phyloP scores from a whole-genome alignment of 495 filamentous ascomycete species.

The Penicillium desertorum region DNA sequence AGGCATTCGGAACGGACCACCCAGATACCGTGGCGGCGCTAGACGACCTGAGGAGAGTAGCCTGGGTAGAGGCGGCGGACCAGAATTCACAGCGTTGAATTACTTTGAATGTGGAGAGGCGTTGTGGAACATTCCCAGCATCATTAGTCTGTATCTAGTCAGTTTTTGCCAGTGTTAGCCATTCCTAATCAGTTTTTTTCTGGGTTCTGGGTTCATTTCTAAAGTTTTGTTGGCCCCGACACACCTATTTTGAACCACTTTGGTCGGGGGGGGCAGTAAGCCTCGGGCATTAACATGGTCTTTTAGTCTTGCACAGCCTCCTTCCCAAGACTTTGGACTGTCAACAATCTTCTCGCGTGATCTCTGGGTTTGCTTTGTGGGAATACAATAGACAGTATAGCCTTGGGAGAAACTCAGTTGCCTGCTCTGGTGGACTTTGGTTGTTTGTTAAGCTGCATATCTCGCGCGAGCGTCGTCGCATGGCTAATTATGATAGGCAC shows the following conservation, averaged over 20 bases:
- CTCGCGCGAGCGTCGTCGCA: background rate
- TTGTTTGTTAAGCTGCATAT: background rate
- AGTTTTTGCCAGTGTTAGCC: background rate
- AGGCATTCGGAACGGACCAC: constrained; percentile 30
- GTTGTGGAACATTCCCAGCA: background rate
- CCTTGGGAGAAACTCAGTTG: background rate
- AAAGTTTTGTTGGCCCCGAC: background rate
- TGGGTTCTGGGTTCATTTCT: background rate
- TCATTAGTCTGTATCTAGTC: background rate
- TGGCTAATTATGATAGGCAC: background rate
- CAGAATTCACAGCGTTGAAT: constrained; percentile 14
- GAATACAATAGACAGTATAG: constrained; percentile 2
- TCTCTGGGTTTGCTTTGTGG: background rate
- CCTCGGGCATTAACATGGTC: background rate
- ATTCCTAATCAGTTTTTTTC: background rate
- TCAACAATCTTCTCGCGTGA: background rate
- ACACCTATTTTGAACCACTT: background rate
- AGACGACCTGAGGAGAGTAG: constrained; percentile 17
- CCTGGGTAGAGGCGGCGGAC: constrained; percentile 21
- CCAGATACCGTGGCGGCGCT: constrained; percentile 27
- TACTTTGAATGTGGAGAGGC: constrained; percentile 5
- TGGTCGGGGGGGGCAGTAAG: background rate
- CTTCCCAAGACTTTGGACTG: constrained; percentile 16
- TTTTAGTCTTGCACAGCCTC: constrained; percentile 18
- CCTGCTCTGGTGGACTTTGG: background rate